A percentile compares a stretch with the other conserved stretches of the same genome.
Conservation (phyloP, 2,329 filamentous ascomycete species). For the Penicillium sp. region DNA sequence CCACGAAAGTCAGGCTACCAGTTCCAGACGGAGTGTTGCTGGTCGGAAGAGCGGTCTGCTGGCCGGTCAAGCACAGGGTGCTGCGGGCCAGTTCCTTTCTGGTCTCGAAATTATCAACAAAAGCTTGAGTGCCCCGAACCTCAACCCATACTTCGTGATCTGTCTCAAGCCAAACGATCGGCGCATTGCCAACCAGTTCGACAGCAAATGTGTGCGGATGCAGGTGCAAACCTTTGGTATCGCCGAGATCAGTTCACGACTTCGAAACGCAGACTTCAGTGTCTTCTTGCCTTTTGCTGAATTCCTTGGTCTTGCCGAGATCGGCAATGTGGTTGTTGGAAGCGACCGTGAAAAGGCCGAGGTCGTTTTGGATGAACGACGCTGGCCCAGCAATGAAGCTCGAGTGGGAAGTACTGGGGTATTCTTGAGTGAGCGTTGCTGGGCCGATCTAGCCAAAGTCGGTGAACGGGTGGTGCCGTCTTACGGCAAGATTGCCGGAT, state of each 20-base stretch:
- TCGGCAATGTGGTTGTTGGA: conserved; percentile 78
- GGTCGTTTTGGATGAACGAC: conserved; percentile 81
- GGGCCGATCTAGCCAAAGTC: conserved; percentile 80
- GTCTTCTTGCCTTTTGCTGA: conserved; percentile 93
- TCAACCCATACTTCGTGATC: conserved; percentile 94
- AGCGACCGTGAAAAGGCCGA: conserved; percentile 90
- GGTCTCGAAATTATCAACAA: conserved; percentile 87
- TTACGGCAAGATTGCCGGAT: conserved; percentile 56
- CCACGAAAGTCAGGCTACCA: conserved; percentile 29
- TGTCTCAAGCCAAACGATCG: conserved; percentile 96
- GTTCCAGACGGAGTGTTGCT: conserved; percentile 21
- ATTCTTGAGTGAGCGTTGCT: conserved; percentile 92
- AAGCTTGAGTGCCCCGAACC: conserved; percentile 71
- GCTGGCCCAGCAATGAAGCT: conserved; percentile 89
- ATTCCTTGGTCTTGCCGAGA: conserved; percentile 81
- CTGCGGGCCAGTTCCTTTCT: conserved; percentile 84
- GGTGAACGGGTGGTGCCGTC: conserved; percentile 55
- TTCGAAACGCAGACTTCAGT: conserved; percentile 91
- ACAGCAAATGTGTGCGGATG: conserved; percentile 93
- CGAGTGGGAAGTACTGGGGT: conserved; percentile 86
- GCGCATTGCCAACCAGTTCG: conserved; percentile 95
- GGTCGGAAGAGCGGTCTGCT: conserved; percentile 37
- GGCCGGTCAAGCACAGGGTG: conserved; percentile 61
- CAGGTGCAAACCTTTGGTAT: conserved; percentile 95
- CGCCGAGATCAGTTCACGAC: conserved; percentile 88